phyloP scores from a whole-genome alignment of 768 basidiomycete species.

The Kwoniella mangroviensis region DNA sequence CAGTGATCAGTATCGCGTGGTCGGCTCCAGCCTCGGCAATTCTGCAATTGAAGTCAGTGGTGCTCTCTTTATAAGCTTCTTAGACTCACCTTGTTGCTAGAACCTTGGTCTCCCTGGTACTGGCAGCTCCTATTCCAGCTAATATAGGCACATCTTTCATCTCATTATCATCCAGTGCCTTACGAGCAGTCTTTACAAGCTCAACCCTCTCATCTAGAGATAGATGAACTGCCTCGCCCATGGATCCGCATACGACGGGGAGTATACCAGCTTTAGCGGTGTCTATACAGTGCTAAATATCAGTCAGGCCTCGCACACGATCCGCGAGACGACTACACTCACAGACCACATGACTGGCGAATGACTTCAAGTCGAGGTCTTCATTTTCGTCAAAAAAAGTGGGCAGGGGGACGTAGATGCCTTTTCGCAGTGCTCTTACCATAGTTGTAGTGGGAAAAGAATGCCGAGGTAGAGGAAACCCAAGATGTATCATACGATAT shows the following conservation, averaged over 20 bases:
- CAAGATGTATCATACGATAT: not conserved
- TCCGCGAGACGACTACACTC: not conserved
- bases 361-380: not conserved
- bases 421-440: not conserved
- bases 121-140: constrained; percentile 77
- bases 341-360: not conserved
- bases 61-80: not conserved
- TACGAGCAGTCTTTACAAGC: constrained; percentile 69
- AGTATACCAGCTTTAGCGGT: constrained; percentile 68
- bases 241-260: constrained; percentile 72
- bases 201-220: constrained; percentile 67
- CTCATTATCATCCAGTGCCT: constrained; percentile 69
- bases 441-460: not conserved
- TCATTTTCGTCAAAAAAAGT: not conserved
- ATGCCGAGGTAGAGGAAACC: too few relatives aligned
- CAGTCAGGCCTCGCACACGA: too few relatives aligned
- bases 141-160: constrained; percentile 68
- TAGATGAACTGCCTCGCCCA: constrained; percentile 70
- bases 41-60: not conserved
- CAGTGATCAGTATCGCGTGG: constrained; percentile 75
- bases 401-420: not conserved
- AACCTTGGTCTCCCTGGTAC: constrained; percentile 77
- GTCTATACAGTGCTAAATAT: constrained; percentile 18
- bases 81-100: constrained; percentile 63
- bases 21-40: constrained; percentile 84